Base-by-base conservation (phyloP, 768 basidiomycete genomes). In the Pleurotus tuber-regium region DNA sequence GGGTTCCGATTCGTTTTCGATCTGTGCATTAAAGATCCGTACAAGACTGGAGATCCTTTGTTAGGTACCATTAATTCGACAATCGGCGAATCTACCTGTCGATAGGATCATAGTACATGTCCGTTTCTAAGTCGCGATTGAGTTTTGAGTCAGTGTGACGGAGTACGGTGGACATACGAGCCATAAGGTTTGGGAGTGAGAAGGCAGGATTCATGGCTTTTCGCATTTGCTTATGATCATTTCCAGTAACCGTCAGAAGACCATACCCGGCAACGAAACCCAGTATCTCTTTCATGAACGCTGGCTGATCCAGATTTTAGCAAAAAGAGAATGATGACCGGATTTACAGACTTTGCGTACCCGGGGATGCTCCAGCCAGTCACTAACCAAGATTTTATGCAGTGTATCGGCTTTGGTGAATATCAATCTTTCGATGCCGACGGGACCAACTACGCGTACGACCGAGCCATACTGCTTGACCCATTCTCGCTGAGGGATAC, bases 121-220 rank as follows among this genome's bases (percentile, higher is more conserved):
- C 68, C 30, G 67, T 70, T 46, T 75, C 70, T 79, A 26, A 48
- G 18, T 11, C 25, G 42, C 19, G 9, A 43, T n/a, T n/a, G 19
- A 8, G 26, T 5, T 9, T 5, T 24, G 14, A n/a, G 10, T 16
- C 21, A 18, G 9, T 14, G 19, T 24, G 21, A 23, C 5, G 21
- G 7, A 11, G 23, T 14, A 9, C 16, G 26, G 28, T 36, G 23
- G 36, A 58, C 70, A 31, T 54, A 72, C 70, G 69, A 31, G 69
- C 63, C 55, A 62, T 66, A 12, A 75, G 64, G 51, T 67, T 78
- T 2, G 70, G 63, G 21, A 79, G 65, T 0, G 76, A 76, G 56
- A 80, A 79, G 0, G 78, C 78, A 1, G 78, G 76, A 47, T 76
- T 78, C 74, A 80, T 77, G 1, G 68, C 67, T 55, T 70, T 76